Evolutionary conservation across 2,329 filamentous ascomycete species (phyloP), one percentile per base, ranked within the genome.

Genomic region (Pestalotiopsis sp.): DNA sequence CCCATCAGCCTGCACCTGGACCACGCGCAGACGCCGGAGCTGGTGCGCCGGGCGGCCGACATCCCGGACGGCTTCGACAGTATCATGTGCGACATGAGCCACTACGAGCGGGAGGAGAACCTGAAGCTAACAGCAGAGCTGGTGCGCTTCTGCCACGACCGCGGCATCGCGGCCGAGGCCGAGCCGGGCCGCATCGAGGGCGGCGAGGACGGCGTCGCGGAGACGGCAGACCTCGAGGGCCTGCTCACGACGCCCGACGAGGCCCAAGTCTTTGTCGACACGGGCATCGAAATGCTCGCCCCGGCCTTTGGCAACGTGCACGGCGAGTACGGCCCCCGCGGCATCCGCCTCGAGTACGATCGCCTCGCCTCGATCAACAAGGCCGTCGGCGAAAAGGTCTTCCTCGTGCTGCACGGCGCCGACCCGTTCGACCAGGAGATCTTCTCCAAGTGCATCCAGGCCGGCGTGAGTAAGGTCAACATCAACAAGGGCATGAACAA

Each of bases 21-120:
- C 81, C 90, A 92, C 79, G 88, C 87, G 38, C 90, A 91, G 78
- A 87, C 85, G 9, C 87, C 88, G 3, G 88, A 88, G 71, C 87
- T 90, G 39, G 88, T 91, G 71, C 85, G 86, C 17, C 82, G 81
- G 4, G 89, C 90, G 0, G 90, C 89, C 0, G 85, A 90, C 72
- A 84, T 88, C n/a, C 74, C 77, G 23, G 83, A 86, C 64, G 85
- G 81, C 2, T 93, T 93, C 72, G 91, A 93, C 78, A 88, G 86
- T 71, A 92, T 93, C 77, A 93, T 93, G 91, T 88, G 92, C 3
- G 91, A 93, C 78, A 93, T 93, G 91, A 88, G 85, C 69, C 91
- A 93, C 77, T 91, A 91, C 76, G 90, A 91, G 74, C 90, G 90
- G 73, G 90, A 86, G 68, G 91, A 92, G 81, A 93, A 93, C 74